Base-by-base conservation (phyloP, 73 alveolate genomes). In the Stentor roeselii region DNA sequence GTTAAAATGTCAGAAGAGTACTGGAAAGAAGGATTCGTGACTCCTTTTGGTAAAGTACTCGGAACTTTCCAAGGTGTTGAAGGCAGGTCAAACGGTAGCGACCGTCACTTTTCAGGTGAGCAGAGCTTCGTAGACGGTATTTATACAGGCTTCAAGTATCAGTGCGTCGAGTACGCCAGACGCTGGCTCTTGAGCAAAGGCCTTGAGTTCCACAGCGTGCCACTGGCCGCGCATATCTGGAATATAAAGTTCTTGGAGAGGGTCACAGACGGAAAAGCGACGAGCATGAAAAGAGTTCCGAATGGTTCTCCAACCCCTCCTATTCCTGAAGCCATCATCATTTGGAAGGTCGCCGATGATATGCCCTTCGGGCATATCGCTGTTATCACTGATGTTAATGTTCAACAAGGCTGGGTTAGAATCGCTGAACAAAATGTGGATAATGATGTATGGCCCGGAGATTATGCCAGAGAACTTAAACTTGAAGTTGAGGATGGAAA, bases 51-150 rank as follows among this genome's bases (percentile, higher is more conserved):
- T 50, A 6, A 21, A 50, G 67, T 50, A 50, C 67, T 50, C 21
- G 67, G 67, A 6, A 11, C 67, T 11, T 50, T 11, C 21, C 67
- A 50, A 50, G 67, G 67, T 6, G 67, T 50, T 21, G 67, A 50
- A 11, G 67, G 67, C 67, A 50, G 21, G 21, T 50, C 67, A 50
- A 50, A 50, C 67, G 67, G 67, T 6, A 50, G 67, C 67, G 67
- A 50, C 67, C 6, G 67, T 6, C 67, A 50, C 21, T 50, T 50
- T 50, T 50, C 67, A 11, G 67, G 67, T 11, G 21, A 11, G 21
- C 67, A 50, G 67, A 50, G 21, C 67, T 50, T 50, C 21, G 67
- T 50, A 11, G 21, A 50, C 21, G 67, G 21, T 21, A 11, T 50
- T 6, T 50, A 50, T 21, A 50, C 67, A 50, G 67, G 67, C 21